A percentile compares a stretch with the other conserved stretches of the same genome.
Evolutionary conservation across 1,284 basidiomycete genomes (phyloP).

Genomic region (Hymenochaete sp.): DNA sequence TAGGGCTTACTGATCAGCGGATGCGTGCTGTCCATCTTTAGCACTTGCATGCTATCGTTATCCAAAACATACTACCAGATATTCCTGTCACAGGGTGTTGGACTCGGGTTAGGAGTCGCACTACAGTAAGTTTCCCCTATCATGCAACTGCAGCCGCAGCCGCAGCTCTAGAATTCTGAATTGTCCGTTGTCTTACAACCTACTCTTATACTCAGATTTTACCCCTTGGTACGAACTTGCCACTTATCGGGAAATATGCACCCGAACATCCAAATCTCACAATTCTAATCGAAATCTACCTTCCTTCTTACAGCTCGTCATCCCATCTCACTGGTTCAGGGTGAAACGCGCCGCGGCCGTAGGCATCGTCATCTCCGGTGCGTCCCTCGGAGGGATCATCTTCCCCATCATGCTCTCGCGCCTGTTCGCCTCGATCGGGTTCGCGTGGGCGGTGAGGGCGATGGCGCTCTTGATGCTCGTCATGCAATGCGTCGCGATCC

Average conservation of each 20-base stretch:
- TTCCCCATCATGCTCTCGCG: conserved; percentile 46
- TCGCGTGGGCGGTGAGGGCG: conserved; percentile 33
- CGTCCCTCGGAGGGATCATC: conserved; percentile 34
- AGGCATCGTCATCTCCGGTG: conserved; percentile 36
- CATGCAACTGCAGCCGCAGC: not conserved
- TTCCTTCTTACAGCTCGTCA: conserved; percentile 12
- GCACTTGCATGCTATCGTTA: conserved; percentile 16
- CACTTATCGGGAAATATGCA: too few species aligned
- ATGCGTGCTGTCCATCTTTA: conserved; percentile 17
- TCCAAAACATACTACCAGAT: conserved; percentile 18
- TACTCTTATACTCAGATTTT: conserved; percentile 10
- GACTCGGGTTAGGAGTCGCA: conserved; percentile 16
- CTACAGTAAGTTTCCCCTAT: conserved; percentile 13
- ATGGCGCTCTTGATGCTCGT: conserved; percentile 17
- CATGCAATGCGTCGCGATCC: conserved; percentile 14
- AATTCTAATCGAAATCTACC: not conserved
- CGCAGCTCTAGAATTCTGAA: not conserved
- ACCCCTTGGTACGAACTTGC: conserved; percentile 12
- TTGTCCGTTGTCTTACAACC: not conserved
- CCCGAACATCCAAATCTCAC: not conserved
- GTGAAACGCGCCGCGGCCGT: conserved; percentile 37
- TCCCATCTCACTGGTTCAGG: conserved; percentile 18
- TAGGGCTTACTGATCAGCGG: conserved; percentile 16
- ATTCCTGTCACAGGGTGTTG: conserved; percentile 17
- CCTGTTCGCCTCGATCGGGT: conserved; percentile 32